These are phyloP conservation scores for Backusella tarrabulga DNA, from an alignment of 192 early-diverging fungal genomes.

Conservation along the genomic window DNA sequence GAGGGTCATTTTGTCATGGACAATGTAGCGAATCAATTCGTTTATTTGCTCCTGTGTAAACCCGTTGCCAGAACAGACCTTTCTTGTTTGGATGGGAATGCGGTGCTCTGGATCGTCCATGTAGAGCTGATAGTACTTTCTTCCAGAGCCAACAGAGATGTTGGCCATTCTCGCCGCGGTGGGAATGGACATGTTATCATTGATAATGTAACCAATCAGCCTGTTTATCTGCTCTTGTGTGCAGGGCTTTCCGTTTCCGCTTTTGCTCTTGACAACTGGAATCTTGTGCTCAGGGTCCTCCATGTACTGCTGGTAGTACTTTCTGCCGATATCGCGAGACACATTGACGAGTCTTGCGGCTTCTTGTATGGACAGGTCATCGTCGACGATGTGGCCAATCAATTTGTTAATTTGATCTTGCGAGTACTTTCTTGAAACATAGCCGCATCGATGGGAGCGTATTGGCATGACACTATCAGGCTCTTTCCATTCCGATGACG, in stretches of 20 bases:
- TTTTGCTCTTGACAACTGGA: too few species aligned
- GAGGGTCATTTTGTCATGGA: background rate
- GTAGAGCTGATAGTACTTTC: background rate
- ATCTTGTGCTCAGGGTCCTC: too few species aligned
- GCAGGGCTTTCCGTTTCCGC: background rate
- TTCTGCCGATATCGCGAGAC: too few species aligned
- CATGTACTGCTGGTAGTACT: too few species aligned
- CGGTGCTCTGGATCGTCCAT: background rate
- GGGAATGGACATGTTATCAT: background rate
- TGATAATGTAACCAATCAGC: background rate
- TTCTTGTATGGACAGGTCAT: too few species aligned
- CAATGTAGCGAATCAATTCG: background rate
- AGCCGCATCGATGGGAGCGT: too few species aligned
- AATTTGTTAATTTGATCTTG: too few species aligned
- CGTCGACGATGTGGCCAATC: too few species aligned
- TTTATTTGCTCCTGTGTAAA: background rate
- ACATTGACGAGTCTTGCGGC: too few species aligned
- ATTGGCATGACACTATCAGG: too few species aligned
- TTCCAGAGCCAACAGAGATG: background rate
- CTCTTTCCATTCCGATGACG: too few species aligned
- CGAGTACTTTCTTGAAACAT: too few species aligned
- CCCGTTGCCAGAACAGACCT: background rate
- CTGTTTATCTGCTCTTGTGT: background rate
- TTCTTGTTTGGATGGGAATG: background rate
- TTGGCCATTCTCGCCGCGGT: background rate